Conservation (phyloP, 2,329 filamentous ascomycete species). For the Aspergillus persii region DNA sequence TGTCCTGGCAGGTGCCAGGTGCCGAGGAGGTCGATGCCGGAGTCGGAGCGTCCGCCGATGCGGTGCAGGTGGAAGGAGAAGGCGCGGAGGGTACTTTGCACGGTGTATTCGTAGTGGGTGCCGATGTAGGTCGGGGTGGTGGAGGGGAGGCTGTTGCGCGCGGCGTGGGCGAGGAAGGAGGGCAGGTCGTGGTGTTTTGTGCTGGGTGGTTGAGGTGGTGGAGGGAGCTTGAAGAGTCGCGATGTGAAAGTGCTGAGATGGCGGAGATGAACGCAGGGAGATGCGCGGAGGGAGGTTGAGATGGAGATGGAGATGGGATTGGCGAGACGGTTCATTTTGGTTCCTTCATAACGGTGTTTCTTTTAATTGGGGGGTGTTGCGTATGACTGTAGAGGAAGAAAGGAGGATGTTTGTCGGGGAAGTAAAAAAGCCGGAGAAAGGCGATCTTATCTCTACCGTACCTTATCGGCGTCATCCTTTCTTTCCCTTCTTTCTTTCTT, state of each 20-base stretch:
- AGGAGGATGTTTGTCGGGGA: background rate
- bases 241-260: slow-evolving; percentile 27
- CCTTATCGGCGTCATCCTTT: background rate
- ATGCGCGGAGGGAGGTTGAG: too few species aligned
- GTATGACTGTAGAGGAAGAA: too few species aligned
- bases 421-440: background rate
- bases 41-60: slow-evolving; percentile 46
- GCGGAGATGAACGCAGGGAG: background rate
- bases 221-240: slow-evolving; percentile 38
- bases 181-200: slow-evolving; percentile 37
- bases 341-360: too few species aligned
- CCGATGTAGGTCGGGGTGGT: slow-evolving; percentile 44
- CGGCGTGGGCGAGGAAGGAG: slow-evolving; percentile 43
- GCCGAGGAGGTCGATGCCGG: slow-evolving; percentile 48
- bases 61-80: slow-evolving; percentile 43
- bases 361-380: too few species aligned
- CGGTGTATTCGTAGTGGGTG: slow-evolving; percentile 49
- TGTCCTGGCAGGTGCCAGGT: slow-evolving; percentile 43
- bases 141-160: slow-evolving; percentile 34
- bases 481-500: background rate
- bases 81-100: slow-evolving; percentile 38
- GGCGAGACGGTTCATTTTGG: background rate
- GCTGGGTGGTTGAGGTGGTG: slow-evolving; percentile 30
- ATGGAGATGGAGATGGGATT: background rate
- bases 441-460: slow-evolving; percentile 9